These are phyloP conservation scores for Glycine soja DNA, from an alignment of 306 rosid species.

Conservation along the genomic window DNA sequence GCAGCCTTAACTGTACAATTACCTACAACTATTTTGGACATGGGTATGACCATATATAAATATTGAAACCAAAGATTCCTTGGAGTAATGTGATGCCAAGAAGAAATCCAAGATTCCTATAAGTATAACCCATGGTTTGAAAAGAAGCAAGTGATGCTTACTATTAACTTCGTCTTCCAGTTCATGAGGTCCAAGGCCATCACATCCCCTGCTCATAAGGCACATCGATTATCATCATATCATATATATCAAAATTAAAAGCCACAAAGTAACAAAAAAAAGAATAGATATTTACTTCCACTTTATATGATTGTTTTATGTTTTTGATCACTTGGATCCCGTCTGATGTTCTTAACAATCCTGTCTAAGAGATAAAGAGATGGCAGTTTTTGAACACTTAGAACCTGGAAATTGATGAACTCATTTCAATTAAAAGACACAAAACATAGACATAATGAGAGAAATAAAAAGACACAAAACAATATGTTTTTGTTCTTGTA, in stretches of 20 bases:
- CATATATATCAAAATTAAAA: conserved; percentile 41
- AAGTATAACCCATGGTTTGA: neutral
- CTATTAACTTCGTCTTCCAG: conserved; percentile 56
- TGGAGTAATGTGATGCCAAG: conserved; percentile 24
- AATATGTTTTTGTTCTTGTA: too few relatives aligned
- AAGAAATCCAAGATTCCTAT: conserved; percentile 34
- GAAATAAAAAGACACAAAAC: too few relatives aligned
- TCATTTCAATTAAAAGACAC: too few relatives aligned
- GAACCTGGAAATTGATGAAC: too few relatives aligned
- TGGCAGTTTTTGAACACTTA: too few relatives aligned
- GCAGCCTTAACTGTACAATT: neutral
- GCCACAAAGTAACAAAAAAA: conserved; percentile 28
- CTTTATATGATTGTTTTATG: conserved; percentile 77
- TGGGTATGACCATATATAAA: neutral
- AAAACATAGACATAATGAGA: too few relatives aligned
- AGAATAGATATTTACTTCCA: conserved; percentile 68
- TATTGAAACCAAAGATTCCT: conserved; percentile 33
- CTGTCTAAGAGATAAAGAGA: too few relatives aligned
- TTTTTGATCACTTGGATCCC: too few relatives aligned
- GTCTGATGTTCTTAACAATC: too few relatives aligned
- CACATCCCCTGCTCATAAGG: conserved; percentile 60
- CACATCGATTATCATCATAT: conserved; percentile 27
- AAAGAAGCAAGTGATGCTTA: conserved; percentile 31
- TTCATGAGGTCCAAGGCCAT: conserved; percentile 48
- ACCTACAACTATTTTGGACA: conserved; percentile 5